Evolutionary conservation across 805 yeast species (phyloP).

Genomic region (Yamadazyma tumulicola): DNA sequence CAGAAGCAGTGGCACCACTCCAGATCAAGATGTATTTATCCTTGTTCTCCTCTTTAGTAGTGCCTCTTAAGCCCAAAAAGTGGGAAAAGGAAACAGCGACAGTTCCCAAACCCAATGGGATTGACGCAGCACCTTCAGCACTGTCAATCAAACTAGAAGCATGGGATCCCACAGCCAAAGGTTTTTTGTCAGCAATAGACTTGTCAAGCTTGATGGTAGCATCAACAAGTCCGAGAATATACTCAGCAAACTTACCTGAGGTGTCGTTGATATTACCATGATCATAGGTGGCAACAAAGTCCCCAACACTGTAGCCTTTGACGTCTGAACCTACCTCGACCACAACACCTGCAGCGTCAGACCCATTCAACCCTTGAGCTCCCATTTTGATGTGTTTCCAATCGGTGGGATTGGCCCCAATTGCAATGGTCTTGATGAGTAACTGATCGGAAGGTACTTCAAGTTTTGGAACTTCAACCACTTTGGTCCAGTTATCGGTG

Average conservation of each 20-base stretch:
- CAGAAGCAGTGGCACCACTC: conserved; percentile 37
- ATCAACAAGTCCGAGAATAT: conserved; percentile 27
- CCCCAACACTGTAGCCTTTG: conserved; percentile 16
- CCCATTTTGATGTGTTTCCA: conserved; percentile 11
- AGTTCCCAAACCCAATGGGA: conserved; percentile 53
- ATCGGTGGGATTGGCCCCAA: conserved; percentile 19
- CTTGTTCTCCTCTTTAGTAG: conserved; percentile 7
- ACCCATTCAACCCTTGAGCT: conserved; percentile 11
- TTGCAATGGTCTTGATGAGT: conserved; percentile 20
- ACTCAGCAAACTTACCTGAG: conserved; percentile 57
- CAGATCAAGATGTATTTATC: conserved; percentile 24
- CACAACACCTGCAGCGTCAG: conserved; percentile 21
- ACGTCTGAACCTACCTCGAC: conserved; percentile 19
- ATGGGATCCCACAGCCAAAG: conserved; percentile 24
- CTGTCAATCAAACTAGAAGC: conserved; percentile 45
- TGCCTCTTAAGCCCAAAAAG: conserved; percentile 10
- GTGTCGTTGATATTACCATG: conserved; percentile 48
- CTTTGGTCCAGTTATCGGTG: too few relatives aligned
- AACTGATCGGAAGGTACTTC: conserved; percentile 3
- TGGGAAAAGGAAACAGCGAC: conserved; percentile 37
- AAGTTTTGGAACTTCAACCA: conserved; percentile 2
- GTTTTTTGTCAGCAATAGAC: conserved; percentile 14
- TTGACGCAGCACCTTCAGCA: conserved; percentile 65
- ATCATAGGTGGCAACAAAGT: conserved; percentile 15
- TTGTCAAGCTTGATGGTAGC: conserved; percentile 5